Conservation (phyloP, 495 filamentous ascomycete species). For the Lepidopterella palustris region DNA sequence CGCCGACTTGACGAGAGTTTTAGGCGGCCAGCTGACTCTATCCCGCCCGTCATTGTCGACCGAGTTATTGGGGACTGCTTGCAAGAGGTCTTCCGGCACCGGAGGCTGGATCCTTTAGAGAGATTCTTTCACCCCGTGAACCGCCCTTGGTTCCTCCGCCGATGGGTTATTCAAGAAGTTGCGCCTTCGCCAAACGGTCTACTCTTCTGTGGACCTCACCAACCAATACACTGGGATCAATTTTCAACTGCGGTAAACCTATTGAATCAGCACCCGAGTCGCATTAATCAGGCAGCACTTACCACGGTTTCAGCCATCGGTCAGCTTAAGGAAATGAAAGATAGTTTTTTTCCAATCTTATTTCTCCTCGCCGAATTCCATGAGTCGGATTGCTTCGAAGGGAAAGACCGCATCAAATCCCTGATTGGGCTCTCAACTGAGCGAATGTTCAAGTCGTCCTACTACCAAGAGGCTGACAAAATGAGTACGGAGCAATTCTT, state of each 20-base stretch:
- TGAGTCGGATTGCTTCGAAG: not conserved
- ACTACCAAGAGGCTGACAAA: not conserved
- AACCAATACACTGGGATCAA: not conserved
- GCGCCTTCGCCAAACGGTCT: not conserved
- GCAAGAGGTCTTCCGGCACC: not conserved
- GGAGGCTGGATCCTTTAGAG: not conserved
- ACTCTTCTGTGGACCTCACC: not conserved
- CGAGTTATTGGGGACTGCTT: not conserved
- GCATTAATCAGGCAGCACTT: not conserved
- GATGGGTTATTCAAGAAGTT: conserved; percentile 2
- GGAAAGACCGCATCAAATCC: not conserved
- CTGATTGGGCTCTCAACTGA: not conserved
- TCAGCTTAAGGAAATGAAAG: not conserved
- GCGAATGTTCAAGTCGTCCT: not conserved
- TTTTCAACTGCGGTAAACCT: not conserved
- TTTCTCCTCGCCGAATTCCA: not conserved
- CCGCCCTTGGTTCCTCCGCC: not conserved
- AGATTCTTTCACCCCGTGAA: not conserved
- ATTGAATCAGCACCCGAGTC: not conserved
- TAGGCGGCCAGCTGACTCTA: not conserved
- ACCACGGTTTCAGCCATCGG: not conserved
- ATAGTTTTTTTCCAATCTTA: not conserved
- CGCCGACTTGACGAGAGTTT: not conserved
- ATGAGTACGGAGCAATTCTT: not conserved
- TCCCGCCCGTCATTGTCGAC: not conserved